Evolutionary conservation across 495 filamentous ascomycete species (phyloP), one percentile per base, ranked within the genome.

Genomic region (Penicillium egyptiacum): DNA sequence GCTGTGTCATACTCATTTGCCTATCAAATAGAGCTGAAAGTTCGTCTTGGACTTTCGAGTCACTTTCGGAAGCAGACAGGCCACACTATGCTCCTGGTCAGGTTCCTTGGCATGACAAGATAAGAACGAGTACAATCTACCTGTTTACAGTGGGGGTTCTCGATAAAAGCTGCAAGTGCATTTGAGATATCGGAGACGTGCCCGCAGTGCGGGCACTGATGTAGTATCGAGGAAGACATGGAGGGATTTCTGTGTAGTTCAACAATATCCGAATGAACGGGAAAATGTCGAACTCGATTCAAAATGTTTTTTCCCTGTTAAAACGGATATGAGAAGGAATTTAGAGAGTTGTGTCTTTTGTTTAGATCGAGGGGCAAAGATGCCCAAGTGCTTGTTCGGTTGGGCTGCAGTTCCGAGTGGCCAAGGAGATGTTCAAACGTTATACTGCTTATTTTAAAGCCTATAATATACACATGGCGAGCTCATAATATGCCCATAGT

Each of bases 1-100:
- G 22, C 17, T 48, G 56, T 20, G 59, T 59, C 63, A 78, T 68
- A 35, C 53, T 82, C 62, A 91, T 74, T 58, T 88, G 84, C 35
- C 80, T 83, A 42, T 82, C 75, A 63, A 92, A 88, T 50, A 91
- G 77, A n/a, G 77, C 70, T 12, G 81, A 75, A 19, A 92, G 84
- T 37, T 90, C 88, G 39, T 91, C 85, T 59, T 86, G 79, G 44
- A 75, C 62, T 41, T 83, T 76, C 65, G 78, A 73, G 53, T 73
- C 75, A 64, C 71, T 62, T 63, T 75, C 74, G 2, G 68, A 69
- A n/a, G 66, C 69, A 28, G 71, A 73, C 28, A 76, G 56, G 10
- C 74, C 70, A 43, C 72, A 75, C 73, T 76, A 58, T 12, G 14
- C 43, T 28, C 45, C 28, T 48, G 45, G 45, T 48, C 45, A 48